Conservation (phyloP, 306 rosid species). For the Cicer arietinum region DNA sequence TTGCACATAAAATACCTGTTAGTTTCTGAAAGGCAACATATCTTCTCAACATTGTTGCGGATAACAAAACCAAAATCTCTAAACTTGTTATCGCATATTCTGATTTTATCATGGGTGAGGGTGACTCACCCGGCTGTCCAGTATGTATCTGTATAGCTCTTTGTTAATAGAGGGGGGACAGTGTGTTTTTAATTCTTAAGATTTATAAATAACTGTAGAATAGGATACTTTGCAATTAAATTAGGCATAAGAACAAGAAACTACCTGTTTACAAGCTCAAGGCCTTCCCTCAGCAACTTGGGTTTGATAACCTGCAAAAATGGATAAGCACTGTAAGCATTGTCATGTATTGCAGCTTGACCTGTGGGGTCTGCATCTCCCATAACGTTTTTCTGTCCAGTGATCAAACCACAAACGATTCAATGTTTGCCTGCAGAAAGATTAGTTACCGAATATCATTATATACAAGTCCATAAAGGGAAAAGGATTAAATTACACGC, state of each 20-base stretch:
- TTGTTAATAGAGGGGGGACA: neutral
- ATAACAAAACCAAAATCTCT: conserved; percentile 33
- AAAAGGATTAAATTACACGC: conserved; percentile 15
- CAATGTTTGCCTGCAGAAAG: conserved; percentile 75
- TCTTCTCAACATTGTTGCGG: conserved; percentile 13
- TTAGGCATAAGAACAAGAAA: conserved; percentile 37
- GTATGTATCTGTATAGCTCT: conserved; percentile 6
- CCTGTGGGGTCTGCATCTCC: conserved; percentile 99
- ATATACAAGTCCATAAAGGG: conserved; percentile 33
- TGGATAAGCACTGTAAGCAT: conserved; percentile 31
- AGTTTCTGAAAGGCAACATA: conserved; percentile 29
- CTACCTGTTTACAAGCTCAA: conserved; percentile 91
- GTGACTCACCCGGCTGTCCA: neutral
- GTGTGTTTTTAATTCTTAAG: neutral
- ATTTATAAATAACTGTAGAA: conserved; percentile 8
- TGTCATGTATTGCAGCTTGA: conserved; percentile 41
- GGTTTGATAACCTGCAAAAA: conserved; percentile 78
- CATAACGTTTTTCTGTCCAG: conserved; percentile 85
- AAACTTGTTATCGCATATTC: conserved; percentile 22
- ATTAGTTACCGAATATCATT: conserved; percentile 33
- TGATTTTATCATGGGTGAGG: neutral
- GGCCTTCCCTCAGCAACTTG: conserved; percentile 83
- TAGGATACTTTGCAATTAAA: conserved; percentile 3
- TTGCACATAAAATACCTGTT: conserved; percentile 30
- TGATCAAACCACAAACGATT: conserved; percentile 80